Base-by-base conservation (phyloP, 73 alveolate species). In the Blepharisma stoltei region DNA sequence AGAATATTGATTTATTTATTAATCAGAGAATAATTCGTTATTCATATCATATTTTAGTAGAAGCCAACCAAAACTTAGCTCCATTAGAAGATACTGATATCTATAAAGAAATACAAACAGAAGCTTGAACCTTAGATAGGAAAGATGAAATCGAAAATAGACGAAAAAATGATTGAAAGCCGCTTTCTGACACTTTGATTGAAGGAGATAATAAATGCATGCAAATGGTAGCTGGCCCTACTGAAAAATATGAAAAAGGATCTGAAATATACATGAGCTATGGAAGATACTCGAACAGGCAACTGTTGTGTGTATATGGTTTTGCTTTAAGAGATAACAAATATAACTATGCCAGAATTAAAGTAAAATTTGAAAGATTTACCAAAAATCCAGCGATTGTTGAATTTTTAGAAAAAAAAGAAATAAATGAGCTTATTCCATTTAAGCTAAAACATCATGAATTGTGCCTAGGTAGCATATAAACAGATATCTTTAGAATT, bases 221-320 rank as follows among this genome's bases (percentile, higher is more conserved):
- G 73, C 14, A 38, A 25, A 14, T 60, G 18, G 45, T 60, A 9
- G 73, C 73, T 60, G 73, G 73, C 0, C 48, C 73, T 1, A 60
- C 38, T 5, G 73, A 60, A 60, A 60, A 25, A 25, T 60, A 60
- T 60, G 73, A 60, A 60, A 60, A 60, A 60, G 73, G 73, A 3
- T n/a, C 73, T 60, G 73, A 60, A 25, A 47, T 60, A 14, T 60
- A 60, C 23, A 60, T 60, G 73, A 60, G 73, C 46, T 60, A 60
- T 60, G 73, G 73, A 11, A 60, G 73, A 25, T 18, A 60, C 23
- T 60, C 73, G 3, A 60, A 60, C 5, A 60, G 73, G 23, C 73
- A 60, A 5, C 73, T 60, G n/a, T 5, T 60, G 2, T 18, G 49
- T 20, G 73, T 60, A 18, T 60, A 60, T 60, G 73, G 73, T 2